Evolutionary conservation across 169 alveolate genomes (phyloP), one percentile per base, ranked within the genome.

Genomic region (Cyclospora cayetanensis): DNA sequence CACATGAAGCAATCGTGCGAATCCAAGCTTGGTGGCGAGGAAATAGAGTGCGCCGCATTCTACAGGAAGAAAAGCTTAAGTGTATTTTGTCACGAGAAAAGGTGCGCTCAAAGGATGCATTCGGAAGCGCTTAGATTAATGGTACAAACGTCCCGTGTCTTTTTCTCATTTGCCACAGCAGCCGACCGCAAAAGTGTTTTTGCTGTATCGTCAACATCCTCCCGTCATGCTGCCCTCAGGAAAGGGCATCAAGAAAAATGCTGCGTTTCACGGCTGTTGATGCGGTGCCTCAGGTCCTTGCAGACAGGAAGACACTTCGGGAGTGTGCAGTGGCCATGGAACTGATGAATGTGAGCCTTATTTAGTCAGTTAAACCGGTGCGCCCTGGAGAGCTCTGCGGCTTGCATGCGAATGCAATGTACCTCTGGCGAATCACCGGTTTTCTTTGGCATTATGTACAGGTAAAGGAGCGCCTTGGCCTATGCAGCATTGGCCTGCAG

Each of bases 11-110:
- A 2, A 55, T 89, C 1, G 87, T 88, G 22, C 53, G 22, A 4
- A 92, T 94, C n/a, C 96, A 94, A 35, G 83, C 95, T 46, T 94
- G 95, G 95, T 94, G 96, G 96, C 68, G 95, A 80, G 94, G 94
- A 0, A 93, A 93, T 34, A 42, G 94, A 31, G 95, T 94, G 25
- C 89, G 94, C 29, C 92, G 94, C 52, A 94, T 93, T 31, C 77
- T 94, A 25, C 94, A 94, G 63, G 96, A 94, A 55, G 96, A 94
- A 43, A 94, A 90, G 35, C 74, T 94, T 7, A 80, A 88, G 27
- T 77, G 93, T 34, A 82, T 94, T 37, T 42, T 94, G 20, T 93
- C 88, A 63, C 90, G 94, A 12, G 94, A 92, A 39, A 63, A 79
- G 60, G 96, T 94, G 11, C 46, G 96, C 1, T 42, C 9, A 18